These are phyloP conservation scores for Penicillium longicatenatum DNA, from an alignment of 495 filamentous ascomycete species.

Conservation along the genomic window DNA sequence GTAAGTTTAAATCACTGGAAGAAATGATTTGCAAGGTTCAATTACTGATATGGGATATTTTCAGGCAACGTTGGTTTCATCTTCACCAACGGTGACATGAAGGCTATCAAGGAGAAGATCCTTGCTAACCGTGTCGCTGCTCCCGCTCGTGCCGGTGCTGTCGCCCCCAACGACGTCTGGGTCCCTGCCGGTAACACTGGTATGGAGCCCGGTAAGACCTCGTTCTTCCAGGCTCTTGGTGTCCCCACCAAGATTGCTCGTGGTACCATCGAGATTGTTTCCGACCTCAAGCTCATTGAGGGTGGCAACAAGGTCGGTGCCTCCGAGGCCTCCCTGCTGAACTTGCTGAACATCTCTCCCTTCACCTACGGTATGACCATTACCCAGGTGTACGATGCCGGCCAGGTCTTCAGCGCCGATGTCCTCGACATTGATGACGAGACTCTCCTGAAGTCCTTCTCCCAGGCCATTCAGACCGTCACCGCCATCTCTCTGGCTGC, in stretches of 20 bases:
- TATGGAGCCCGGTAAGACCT: constrained; percentile 99
- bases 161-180: constrained; percentile 88
- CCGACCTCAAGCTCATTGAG: constrained; percentile 97
- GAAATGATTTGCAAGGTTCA: background rate
- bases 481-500: constrained; percentile 85
- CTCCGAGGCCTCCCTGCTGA: constrained; percentile 96
- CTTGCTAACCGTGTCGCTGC: constrained; percentile 95
- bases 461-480: constrained; percentile 81
- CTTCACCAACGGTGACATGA: constrained; percentile 97
- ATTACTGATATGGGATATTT: constrained; percentile 5
- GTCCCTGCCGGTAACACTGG: constrained; percentile 97
- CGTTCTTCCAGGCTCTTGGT: constrained; percentile 99
- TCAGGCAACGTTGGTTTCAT: constrained; percentile 95
- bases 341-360: constrained; percentile 99
- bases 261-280: constrained; percentile 99
- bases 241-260: constrained; percentile 99
- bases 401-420: constrained; percentile 79
- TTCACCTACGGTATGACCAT: constrained; percentile 99
- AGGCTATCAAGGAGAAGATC: constrained; percentile 89
- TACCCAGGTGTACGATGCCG: constrained; percentile 91
- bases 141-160: constrained; percentile 92
- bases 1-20: constrained; percentile 32
- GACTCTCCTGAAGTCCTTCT: constrained; percentile 85
- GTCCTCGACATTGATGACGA: constrained; percentile 93
- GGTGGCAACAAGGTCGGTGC: constrained; percentile 91